A percentile compares a stretch with the other conserved stretches of the same genome.
These are phyloP conservation scores for Spiraea crenata DNA, from an alignment of 331 rosid species.

Conservation along the genomic window DNA sequence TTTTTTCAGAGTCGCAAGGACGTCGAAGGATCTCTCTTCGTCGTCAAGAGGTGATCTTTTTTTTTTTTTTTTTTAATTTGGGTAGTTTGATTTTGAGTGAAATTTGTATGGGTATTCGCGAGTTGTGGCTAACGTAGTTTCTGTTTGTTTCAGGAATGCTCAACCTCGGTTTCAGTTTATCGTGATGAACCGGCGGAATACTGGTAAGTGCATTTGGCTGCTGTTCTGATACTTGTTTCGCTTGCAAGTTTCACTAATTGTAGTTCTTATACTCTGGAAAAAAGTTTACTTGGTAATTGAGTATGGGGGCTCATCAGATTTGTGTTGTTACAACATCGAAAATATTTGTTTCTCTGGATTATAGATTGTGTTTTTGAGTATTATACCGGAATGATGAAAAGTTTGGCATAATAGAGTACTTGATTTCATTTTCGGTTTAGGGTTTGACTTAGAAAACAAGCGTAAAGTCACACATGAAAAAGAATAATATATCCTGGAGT, in stretches of 20 bases:
- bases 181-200: conserved; percentile 93
- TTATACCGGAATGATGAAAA: neutral
- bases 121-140: too few species aligned
- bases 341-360: too few species aligned
- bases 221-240: neutral
- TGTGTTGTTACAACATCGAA: neutral
- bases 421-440: neutral
- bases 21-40: conserved; percentile 98
- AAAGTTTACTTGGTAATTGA: neutral
- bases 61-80: neutral
- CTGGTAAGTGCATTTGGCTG: conserved; percentile 48
- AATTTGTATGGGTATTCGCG: too few species aligned
- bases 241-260: neutral
- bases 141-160: conserved; percentile 51
- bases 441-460: neutral
- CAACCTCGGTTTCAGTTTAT: conserved; percentile 96
- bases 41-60: conserved; percentile 69
- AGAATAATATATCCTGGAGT: neutral
- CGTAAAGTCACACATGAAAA: neutral
- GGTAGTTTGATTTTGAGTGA: too few species aligned
- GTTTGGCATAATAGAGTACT: neutral
- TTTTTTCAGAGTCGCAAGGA: conserved; percentile 80
- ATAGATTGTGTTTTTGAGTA: too few species aligned
- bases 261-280: neutral
- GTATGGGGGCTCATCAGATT: neutral